These are phyloP conservation scores for Cercospora sesami DNA, from an alignment of 2,329 filamentous ascomycete genomes.

Conservation along the genomic window DNA sequence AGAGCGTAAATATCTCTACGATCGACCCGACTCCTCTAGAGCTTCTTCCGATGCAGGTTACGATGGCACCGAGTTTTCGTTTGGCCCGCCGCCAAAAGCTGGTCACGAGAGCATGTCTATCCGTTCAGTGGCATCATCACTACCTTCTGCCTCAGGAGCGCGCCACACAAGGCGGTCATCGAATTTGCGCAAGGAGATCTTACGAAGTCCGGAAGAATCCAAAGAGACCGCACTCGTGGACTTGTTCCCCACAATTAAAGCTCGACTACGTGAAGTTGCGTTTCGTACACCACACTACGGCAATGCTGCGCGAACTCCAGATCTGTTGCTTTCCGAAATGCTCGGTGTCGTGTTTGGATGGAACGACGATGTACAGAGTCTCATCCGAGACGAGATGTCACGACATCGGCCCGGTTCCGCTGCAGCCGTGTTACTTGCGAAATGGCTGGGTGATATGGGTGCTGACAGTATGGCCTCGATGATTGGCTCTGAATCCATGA, in stretches of 20 bases:
- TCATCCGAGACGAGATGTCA: constrained; percentile 81
- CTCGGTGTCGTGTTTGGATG: constrained; percentile 92
- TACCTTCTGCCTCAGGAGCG: constrained; percentile 16
- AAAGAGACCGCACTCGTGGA: constrained; percentile 63
- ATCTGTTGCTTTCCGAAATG: constrained; percentile 87
- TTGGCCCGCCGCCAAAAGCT: constrained; percentile 33
- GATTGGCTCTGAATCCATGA: constrained; percentile 77
- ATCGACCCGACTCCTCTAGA: constrained; percentile 44
- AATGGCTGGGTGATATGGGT: constrained; percentile 88
- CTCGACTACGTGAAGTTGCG: constrained; percentile 76
- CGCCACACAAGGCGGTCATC: constrained; percentile 56
- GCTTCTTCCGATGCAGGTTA: constrained; percentile 37
- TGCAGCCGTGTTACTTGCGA: constrained; percentile 77
- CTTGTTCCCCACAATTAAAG: constrained; percentile 81
- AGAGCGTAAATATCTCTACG: constrained; percentile 47
- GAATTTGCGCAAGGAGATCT: constrained; percentile 74
- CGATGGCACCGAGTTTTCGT: constrained; percentile 44
- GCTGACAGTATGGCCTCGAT: constrained; percentile 77
- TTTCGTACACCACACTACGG: constrained; percentile 68
- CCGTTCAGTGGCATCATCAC: constrained; percentile 52
- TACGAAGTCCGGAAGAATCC: constrained; percentile 71
- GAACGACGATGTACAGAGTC: constrained; percentile 76
- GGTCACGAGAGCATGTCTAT: constrained; percentile 45
- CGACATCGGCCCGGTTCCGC: constrained; percentile 72
- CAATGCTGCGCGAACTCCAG: constrained; percentile 49